Base-by-base conservation (phyloP, 345 rosid species). In the Aurinia saxatilis region DNA sequence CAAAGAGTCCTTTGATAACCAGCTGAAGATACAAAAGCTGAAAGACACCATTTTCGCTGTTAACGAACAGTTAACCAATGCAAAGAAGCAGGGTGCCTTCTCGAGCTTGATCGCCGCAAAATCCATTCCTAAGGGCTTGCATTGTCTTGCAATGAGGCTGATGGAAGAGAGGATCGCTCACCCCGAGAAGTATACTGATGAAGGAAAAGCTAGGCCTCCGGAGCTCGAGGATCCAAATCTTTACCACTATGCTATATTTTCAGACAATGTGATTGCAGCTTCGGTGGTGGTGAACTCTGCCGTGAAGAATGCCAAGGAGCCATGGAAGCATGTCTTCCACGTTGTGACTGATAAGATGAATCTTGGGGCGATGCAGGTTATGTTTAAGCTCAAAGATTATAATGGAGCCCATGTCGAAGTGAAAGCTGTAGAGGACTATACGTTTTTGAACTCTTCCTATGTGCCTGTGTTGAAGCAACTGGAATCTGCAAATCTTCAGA, bases 271-370 rank as follows among this genome's bases (percentile, higher is more conserved):
- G 66, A 71, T 93, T 19, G 99, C 99, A 0, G 99, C 97, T 0
- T 93, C 97, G 0, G 99, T 90, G 62, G 99, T 93, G 69, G 97
- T 93, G 65, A 93, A 93, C 74, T 93, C 99, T 1, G 99, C 99
- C 0, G 93, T 85, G 70, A 93, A 90, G 80, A 92, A 92, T 29
- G 88, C 97, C 0, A 82, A 83, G 67, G 99, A 92, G 81, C 99
- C 99, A 0, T 80, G 84, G 86, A 87, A 83, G 36, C 99, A 92
- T 36, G 97, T 90, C 13, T 92, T 92, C 39, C 99, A 92, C 50
- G 99, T 87, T 16, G 98, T 92, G 70, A 92, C 99, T 0, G 99
- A 92, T 76, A 92, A 92, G 81, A 92, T 92, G 99, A 90, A 92
- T 71, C 97, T 92, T 0, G 96, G 97, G 45, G 96, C 96, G 9